Evolutionary conservation across 1,284 basidiomycete genomes (phyloP).

Genomic region (Phylloboletellus chloephorus): DNA sequence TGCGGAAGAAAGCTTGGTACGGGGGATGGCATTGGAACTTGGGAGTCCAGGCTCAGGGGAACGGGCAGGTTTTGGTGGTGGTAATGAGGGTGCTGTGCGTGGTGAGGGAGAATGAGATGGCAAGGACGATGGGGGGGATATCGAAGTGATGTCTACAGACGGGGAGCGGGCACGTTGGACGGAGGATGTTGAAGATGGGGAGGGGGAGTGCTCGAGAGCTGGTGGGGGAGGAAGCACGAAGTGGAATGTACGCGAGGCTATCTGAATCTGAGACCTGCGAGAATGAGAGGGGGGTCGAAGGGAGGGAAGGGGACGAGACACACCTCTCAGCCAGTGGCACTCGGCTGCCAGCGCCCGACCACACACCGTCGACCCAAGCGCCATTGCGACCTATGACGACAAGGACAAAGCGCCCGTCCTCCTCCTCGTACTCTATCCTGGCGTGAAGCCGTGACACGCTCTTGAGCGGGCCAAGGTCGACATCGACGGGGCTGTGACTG

Average conservation of each 20-base stretch:
- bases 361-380: conserved; percentile 95
- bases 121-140: conserved; percentile 75
- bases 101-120: conserved; percentile 68
- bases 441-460: conserved; percentile 96
- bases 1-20: conserved; percentile 38
- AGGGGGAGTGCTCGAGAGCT: conserved; percentile 67
- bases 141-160: conserved; percentile 73
- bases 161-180: conserved; percentile 57
- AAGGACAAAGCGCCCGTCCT: conserved; percentile 85
- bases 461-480: conserved; percentile 95
- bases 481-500: conserved; percentile 61
- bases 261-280: conserved; percentile 92
- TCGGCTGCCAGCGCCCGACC: conserved; percentile 83
- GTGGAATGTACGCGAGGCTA: conserved; percentile 95
- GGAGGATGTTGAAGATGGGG: conserved; percentile 64
- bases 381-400: conserved; percentile 93
- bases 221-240: conserved; percentile 83
- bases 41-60: conserved; percentile 47
- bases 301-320: conserved; percentile 24
- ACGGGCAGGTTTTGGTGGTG: conserved; percentile 35
- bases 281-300: conserved; percentile 6
- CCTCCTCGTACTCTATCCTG: conserved; percentile 87
- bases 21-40: conserved; percentile 55
- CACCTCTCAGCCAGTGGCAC: conserved; percentile 81
- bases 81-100: conserved; percentile 29